Evolutionary conservation across 108 stramenopile species (phyloP).

Genomic region (Nannochloropsis oceanica): DNA sequence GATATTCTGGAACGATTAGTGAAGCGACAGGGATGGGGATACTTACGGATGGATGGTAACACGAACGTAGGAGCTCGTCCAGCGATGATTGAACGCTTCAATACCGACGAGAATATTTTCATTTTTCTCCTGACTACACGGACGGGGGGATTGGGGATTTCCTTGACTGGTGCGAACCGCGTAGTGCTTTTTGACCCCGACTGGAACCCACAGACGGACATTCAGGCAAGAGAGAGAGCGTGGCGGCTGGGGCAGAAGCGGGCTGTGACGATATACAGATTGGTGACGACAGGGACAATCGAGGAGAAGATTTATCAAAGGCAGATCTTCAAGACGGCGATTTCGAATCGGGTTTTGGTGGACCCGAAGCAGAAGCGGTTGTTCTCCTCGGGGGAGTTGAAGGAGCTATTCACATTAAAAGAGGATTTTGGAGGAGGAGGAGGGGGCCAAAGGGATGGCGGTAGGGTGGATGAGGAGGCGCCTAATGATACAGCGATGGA

Average conservation of each 20-base stretch:
- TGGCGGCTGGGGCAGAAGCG: constrained; percentile 72
- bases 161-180: constrained; percentile 45
- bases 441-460: too few species aligned
- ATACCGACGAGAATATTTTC: constrained; percentile 57
- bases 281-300: constrained; percentile 66
- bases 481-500: constrained; percentile 9
- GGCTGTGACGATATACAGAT: constrained; percentile 56
- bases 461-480: not conserved
- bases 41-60: constrained; percentile 78
- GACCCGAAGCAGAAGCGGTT: constrained; percentile 73
- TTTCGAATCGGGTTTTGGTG: constrained; percentile 71
- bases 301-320: constrained; percentile 96
- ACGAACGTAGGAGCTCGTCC: constrained; percentile 73
- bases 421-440: constrained; percentile 3
- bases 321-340: constrained; percentile 92
- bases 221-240: constrained; percentile 73
- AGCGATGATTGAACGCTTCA: constrained; percentile 75
- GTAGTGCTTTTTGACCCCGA: constrained; percentile 68
- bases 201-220: constrained; percentile 90
- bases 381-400: constrained; percentile 67
- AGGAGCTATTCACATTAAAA: constrained; percentile 68
- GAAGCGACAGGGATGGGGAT: constrained; percentile 53
- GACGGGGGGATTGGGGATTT: constrained; percentile 89
- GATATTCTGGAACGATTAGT: constrained; percentile 70
- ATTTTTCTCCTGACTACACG: constrained; percentile 83